Conservation (phyloP, 371 early-diverging fungal species). For the Vairimorpha ceranae region DNA sequence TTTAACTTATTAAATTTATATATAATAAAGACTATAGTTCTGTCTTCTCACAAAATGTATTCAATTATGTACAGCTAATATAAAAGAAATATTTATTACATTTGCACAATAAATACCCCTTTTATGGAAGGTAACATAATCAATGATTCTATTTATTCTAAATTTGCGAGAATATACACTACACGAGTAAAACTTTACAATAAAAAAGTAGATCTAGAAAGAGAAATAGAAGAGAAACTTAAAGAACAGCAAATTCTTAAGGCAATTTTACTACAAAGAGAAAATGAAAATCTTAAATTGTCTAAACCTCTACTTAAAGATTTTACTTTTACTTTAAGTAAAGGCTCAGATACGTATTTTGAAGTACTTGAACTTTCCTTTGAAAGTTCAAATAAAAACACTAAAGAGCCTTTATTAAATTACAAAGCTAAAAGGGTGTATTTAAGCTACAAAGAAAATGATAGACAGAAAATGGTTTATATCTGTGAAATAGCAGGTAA, state of each 20-base stretch:
- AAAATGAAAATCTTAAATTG: neutral
- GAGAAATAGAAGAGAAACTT: neutral
- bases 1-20: no score
- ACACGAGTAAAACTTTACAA: constrained; percentile 5
- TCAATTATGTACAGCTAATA: no score
- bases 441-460: constrained; percentile 3
- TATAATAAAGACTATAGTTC: no score
- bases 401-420: constrained; percentile 44
- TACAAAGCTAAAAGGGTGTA: constrained; percentile 50
- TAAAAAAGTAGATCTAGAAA: neutral
- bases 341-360: neutral
- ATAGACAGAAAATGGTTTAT: constrained; percentile 33
- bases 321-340: neutral
- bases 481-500: constrained; percentile 24
- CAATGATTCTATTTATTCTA: neutral
- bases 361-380: constrained; percentile 28
- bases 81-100: no score
- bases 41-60: no score
- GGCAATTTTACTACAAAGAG: neutral
- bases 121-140: neutral
- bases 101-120: no score
- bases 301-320: neutral
- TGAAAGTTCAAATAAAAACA: constrained; percentile 39
- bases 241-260: constrained; percentile 1
- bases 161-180: neutral